Base-by-base conservation (phyloP, 2,329 filamentous ascomycete species). In the Cryphonectria naterciae region DNA sequence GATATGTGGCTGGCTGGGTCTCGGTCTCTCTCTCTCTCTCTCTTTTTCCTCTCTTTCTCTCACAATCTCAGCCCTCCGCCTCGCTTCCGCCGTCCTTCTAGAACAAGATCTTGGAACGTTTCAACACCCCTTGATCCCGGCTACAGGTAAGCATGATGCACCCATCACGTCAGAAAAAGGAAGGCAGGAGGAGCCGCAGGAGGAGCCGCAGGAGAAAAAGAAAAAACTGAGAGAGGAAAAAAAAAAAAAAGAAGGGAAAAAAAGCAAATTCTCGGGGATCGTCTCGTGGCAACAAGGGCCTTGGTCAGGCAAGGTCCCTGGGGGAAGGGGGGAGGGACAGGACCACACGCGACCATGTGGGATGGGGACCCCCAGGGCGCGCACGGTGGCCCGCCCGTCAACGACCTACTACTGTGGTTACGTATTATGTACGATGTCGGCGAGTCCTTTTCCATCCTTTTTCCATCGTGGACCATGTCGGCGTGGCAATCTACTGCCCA, bases 61-160 rank as follows among this genome's bases (percentile, higher is more conserved):
- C 43, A 8, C 6, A 22, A 37, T 22, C 17, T 58, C 28, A 58
- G 54, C 54, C 28, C 54, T 35, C n/a, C 54, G n/a, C 54, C 39
- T 61, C 58, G 58, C 49, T 64, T 63, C 60, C 65, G 56, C 22
- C 28, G 37, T 49, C 49, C 61, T 71, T 71, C 70, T 71, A 69
- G 70, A 71, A 71, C 3, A 56, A 46, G n/a, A 39, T 32, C 22
- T 58, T 64, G 70, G 67, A 71, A 71, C 46, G 52, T 67, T 67
- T 41, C 22, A 8, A 65, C 5, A 25, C 32, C 22, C 43, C 43
- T 49, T 37, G 43, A 65, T 54, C 64, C 64, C 64, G 46, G 64
- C 25, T 28, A 22, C 35, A 46, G 22, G 46, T 35, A 32, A n/a
- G 41, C 46, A 8, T 49, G 22, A 11, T n/a, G 46, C 19, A n/a